Base-by-base conservation (phyloP, 768 basidiomycete species). In the Mycena albidolilacea region DNA sequence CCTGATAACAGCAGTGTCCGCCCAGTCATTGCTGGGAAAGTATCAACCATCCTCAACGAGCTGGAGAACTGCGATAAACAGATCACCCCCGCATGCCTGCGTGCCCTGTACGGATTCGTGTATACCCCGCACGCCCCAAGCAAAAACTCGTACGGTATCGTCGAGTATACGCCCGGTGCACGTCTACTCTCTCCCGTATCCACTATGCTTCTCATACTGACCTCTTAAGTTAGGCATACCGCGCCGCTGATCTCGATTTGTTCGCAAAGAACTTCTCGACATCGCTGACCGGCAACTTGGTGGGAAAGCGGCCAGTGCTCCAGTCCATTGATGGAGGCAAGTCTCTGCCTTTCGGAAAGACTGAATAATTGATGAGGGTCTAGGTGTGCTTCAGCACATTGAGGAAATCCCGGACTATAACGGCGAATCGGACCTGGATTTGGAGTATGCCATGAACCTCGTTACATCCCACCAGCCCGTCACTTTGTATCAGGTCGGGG, bases 341-440 rank as follows among this genome's bases (percentile, higher is more conserved):
- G 73, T 72, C 12, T 19, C 35, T 37, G 39, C 23, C 21, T 61
- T 35, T 15, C 15, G 6, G 17, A 10, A 44, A 19, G 37, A 38
- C 12, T 23, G 12, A 8, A 23, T 38, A 39, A 46, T 35, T 75
- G n/a, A 67, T 67, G 30, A 59, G 15, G 41, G 23, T 48, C 23
- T 61, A 87, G 87, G 88, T 38, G 81, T 86, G 41, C 82, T 85
- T 6, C 89, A 90, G 77, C 85, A 84, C 5, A 70, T 67, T 5
- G 62, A 83, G 52, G 77, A 81, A 73, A 82, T 85, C 58, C 88
- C 89, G 74, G 75, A 81, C n/a, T 82, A 82, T 76, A 89, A 88
- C 72, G 89, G 86, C 59, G 90, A 91, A 77, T 87, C 88, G 23
- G 83, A 90, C 72, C 84, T 91, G n/a, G 90, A 91, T 78, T 82